Percentiles rank a stretch among this genome's conserved stretches.
These are phyloP conservation scores for Exutisphaerella laricina DNA, from an alignment of 2,329 filamentous ascomycete genomes.

Conservation along the genomic window DNA sequence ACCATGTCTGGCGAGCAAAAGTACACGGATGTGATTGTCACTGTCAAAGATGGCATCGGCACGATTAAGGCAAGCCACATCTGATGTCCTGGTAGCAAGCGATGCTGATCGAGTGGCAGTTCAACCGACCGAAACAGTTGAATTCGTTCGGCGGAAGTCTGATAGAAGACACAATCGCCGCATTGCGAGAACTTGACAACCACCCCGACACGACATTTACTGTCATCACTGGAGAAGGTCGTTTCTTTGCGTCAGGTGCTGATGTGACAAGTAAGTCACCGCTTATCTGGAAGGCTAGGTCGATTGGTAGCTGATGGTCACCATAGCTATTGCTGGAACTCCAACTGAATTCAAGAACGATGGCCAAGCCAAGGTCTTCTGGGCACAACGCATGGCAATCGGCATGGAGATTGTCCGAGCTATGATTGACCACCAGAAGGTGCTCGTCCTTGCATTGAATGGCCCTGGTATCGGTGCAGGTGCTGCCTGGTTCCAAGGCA, in stretches of 20 bases:
- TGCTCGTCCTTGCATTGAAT: constrained; percentile 27
- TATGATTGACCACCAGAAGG: constrained; percentile 28
- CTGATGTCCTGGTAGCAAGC: neutral
- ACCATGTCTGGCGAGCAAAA: constrained; percentile 7
- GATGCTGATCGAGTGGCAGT: constrained; percentile 11
- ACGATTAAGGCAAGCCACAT: constrained; percentile 22
- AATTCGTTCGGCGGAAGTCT: constrained; percentile 26
- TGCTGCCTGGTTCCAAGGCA: constrained; percentile 28
- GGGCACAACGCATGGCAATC: constrained; percentile 19
- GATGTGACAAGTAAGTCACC: constrained; percentile 24
- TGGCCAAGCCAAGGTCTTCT: constrained; percentile 26
- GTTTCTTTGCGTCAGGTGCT: constrained; percentile 27
- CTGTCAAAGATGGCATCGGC: constrained; percentile 22
- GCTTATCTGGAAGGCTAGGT: too few species aligned
- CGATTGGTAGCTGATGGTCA: too few species aligned
- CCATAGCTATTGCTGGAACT: constrained; percentile 13
- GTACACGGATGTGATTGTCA: constrained; percentile 25
- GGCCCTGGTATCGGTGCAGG: constrained; percentile 27
- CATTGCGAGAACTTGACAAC: constrained; percentile 24
- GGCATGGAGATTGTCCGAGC: constrained; percentile 25
- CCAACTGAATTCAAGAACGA: constrained; percentile 22
- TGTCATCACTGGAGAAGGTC: constrained; percentile 27
- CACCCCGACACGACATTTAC: constrained; percentile 27
- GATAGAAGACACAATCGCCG: constrained; percentile 24
- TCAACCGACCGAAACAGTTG: constrained; percentile 27